Percentiles rank a stretch among this genome's conserved stretches.
Conservation (phyloP, 2,329 filamentous ascomycete genomes). For the Ceratocystis ficicola region DNA sequence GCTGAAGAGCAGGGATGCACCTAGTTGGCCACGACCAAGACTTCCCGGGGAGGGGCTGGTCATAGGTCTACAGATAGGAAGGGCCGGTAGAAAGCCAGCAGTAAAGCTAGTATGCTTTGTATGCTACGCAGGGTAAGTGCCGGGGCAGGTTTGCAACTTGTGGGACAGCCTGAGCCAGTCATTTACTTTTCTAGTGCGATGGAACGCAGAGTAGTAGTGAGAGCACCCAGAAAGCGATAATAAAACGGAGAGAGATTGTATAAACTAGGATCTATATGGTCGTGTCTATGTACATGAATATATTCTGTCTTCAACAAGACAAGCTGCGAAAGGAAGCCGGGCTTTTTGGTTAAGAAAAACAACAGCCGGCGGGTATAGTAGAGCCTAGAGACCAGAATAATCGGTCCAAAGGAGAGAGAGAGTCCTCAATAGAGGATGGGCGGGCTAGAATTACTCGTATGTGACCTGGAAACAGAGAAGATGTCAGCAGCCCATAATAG, state of each 20-base stretch:
- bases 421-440: background rate
- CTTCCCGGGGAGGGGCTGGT: background rate
- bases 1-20: background rate
- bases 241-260: background rate
- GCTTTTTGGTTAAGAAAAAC: background rate
- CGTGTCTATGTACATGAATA: constrained; percentile 11
- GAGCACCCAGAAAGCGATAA: background rate
- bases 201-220: background rate
- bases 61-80: background rate
- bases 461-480: background rate
- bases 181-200: background rate
- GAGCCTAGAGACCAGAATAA: background rate
- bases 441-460: background rate
- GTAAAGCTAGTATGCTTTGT: too few relatives aligned
- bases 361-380: too few relatives aligned
- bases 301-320: background rate
- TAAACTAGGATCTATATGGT: background rate
- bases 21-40: background rate
- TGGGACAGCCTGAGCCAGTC: too few relatives aligned
- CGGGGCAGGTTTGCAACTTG: background rate
- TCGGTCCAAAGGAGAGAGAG: background rate
- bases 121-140: background rate
- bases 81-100: background rate
- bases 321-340: background rate
- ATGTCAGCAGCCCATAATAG: too few relatives aligned